Conservation (phyloP, 441 rosid genomes). For the Isatis lusitanica region DNA sequence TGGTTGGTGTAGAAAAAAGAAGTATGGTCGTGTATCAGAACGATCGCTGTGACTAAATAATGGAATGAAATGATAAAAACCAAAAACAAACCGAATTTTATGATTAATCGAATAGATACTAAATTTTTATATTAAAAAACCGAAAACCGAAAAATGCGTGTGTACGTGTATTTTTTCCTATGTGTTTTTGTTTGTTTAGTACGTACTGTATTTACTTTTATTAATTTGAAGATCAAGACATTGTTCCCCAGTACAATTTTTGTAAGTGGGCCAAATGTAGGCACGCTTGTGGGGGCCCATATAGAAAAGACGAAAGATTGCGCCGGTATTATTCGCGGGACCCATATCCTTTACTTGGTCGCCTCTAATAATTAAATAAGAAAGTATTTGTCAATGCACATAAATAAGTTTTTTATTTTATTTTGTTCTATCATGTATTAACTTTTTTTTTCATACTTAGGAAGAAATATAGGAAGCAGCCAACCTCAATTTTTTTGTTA, state of each 20-base stretch:
- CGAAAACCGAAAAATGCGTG: no score
- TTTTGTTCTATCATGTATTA: not conserved
- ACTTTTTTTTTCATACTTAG: not conserved
- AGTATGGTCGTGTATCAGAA: slow-evolving; percentile 5
- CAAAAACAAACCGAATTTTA: no score
- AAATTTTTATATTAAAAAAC: no score
- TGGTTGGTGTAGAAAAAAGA: not conserved
- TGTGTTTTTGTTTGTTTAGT: no score
- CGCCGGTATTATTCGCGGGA: slow-evolving; percentile 29
- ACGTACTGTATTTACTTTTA: no score
- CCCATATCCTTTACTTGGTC: slow-evolving; percentile 34
- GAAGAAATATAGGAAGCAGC: not conserved
- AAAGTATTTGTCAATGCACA: not conserved
- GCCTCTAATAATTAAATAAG: slow-evolving; percentile 1
- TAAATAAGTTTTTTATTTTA: not conserved
- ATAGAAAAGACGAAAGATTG: slow-evolving; percentile 23
- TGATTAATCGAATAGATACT: no score
- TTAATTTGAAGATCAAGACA: slow-evolving; percentile 2
- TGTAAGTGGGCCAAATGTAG: slow-evolving; percentile 25
- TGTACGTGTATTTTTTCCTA: no score
- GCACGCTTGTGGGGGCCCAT: slow-evolving; percentile 43
- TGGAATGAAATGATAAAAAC: not conserved
- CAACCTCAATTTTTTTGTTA: not conserved
- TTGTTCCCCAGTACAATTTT: slow-evolving; percentile 6
- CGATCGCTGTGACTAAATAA: not conserved